Evolutionary conservation across 768 basidiomycete genomes (phyloP).

Genomic region (Suillus occidentalis): DNA sequence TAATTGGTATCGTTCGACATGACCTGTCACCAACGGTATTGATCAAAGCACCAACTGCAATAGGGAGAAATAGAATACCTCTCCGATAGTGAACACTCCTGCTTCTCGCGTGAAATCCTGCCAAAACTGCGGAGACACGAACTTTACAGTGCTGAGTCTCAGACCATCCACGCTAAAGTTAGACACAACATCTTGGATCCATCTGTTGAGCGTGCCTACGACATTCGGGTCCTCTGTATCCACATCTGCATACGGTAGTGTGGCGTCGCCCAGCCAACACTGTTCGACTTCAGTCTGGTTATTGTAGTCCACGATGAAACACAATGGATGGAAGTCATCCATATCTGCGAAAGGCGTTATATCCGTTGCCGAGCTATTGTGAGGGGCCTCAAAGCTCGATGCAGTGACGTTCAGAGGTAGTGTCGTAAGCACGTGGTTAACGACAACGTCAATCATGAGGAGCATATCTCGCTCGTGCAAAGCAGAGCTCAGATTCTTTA

Average conservation of each 20-base stretch:
- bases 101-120: conserved; percentile 46
- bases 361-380: conserved; percentile 16
- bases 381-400: conserved; percentile 17
- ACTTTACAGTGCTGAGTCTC: conserved; percentile 61
- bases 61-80: conserved; percentile 43
- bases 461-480: conserved; percentile 55
- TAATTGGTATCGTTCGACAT: conserved; percentile 42
- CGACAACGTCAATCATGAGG: conserved; percentile 63
- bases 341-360: conserved; percentile 34
- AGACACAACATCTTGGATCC: conserved; percentile 47
- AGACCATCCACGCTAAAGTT: conserved; percentile 55
- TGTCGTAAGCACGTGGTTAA: conserved; percentile 57
- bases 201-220: conserved; percentile 42
- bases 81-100: conserved; percentile 55
- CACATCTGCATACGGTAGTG: conserved; percentile 55
- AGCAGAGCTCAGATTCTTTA: conserved; percentile 45
- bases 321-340: conserved; percentile 40
- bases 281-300: conserved; percentile 52
- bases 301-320: conserved; percentile 42
- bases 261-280: conserved; percentile 60
- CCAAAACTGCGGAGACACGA: conserved; percentile 57
- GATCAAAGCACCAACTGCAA: conserved; percentile 38
- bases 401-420: conserved; percentile 26
- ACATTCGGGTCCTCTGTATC: conserved; percentile 52
- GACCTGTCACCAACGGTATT: conserved; percentile 31